Percentiles rank a stretch among this genome's conserved stretches.
Evolutionary conservation across 2,329 filamentous ascomycete species (phyloP).

Genomic region (Penicillium hordei): DNA sequence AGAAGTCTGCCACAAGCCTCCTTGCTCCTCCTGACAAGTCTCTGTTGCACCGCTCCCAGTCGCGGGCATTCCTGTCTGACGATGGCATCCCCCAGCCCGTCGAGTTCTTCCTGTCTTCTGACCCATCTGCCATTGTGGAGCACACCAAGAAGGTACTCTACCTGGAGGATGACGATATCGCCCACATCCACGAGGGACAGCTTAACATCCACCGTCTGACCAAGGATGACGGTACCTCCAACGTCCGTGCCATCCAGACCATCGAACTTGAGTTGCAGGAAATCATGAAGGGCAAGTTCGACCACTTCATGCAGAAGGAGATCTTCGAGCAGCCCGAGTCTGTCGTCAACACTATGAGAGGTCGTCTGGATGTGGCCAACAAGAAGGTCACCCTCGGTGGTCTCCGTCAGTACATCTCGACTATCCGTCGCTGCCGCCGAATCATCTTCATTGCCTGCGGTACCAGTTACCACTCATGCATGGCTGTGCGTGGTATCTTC

Average conservation of each 20-base stretch:
- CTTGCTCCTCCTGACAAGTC: slow-evolving; percentile 95
- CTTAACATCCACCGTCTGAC: slow-evolving; percentile 98
- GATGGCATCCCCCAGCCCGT: slow-evolving; percentile 97
- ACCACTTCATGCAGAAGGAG: slow-evolving; percentile 99
- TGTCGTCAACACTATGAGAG: slow-evolving; percentile 99
- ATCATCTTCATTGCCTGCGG: slow-evolving; percentile 99
- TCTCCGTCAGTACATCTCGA: slow-evolving; percentile 91
- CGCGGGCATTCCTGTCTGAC: slow-evolving; percentile 96
- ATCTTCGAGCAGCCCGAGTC: slow-evolving; percentile 99
- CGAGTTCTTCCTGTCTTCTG: slow-evolving; percentile 98
- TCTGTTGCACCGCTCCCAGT: slow-evolving; percentile 96
- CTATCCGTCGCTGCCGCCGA: slow-evolving; percentile 92
- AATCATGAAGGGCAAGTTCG: slow-evolving; percentile 99
- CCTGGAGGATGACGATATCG: slow-evolving; percentile 98
- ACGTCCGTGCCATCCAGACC: slow-evolving; percentile 97
- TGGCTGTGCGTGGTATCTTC: slow-evolving; percentile 97
- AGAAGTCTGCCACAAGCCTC: slow-evolving; percentile 75
- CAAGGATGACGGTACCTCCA: slow-evolving; percentile 95
- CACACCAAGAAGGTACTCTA: slow-evolving; percentile 99
- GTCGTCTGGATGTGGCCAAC: slow-evolving; percentile 89
- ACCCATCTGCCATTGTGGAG: slow-evolving; percentile 97
- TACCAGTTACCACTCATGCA: slow-evolving; percentile 98
- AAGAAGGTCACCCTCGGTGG: slow-evolving; percentile 95
- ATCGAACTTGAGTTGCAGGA: slow-evolving; percentile 98
- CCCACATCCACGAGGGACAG: slow-evolving; percentile 97